Conservation (phyloP, 257 asterid species). For the Capsicum chinense region DNA sequence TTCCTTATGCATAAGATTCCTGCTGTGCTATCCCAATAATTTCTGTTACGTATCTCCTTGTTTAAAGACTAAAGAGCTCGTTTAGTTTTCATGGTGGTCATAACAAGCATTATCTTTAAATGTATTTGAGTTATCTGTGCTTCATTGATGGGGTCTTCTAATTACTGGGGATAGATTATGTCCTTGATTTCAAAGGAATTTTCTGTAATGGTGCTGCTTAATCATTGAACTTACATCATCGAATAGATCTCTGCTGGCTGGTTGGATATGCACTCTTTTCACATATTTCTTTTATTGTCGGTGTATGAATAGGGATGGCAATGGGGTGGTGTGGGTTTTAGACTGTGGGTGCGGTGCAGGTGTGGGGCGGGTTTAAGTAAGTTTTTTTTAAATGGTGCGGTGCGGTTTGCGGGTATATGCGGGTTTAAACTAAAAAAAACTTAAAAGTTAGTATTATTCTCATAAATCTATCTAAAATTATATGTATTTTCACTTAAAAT, state of each 20-base stretch:
- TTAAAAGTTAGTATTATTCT: too few relatives aligned
- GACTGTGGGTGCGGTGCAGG: too few relatives aligned
- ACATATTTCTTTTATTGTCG: background rate
- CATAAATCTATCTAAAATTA: too few relatives aligned
- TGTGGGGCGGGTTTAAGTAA: too few relatives aligned
- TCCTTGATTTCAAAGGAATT: background rate
- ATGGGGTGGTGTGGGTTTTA: too few relatives aligned
- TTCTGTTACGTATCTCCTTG: background rate
- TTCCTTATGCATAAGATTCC: constrained; percentile 7
- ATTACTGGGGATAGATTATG: background rate
- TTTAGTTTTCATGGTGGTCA: background rate
- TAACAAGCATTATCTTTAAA: background rate
- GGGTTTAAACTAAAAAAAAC: too few relatives aligned
- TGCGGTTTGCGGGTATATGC: too few relatives aligned
- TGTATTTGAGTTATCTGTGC: background rate
- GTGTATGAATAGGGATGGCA: background rate
- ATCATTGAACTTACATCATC: background rate
- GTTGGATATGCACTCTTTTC: background rate
- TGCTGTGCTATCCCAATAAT: background rate
- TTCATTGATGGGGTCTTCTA: background rate
- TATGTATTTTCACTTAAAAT: too few relatives aligned
- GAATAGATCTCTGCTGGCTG: constrained; percentile 19
- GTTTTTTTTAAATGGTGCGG: too few relatives aligned
- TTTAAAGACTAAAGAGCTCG: background rate
- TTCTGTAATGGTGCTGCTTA: background rate